Base-by-base conservation (phyloP, 768 basidiomycete species). In the Trametes gibbosa region DNA sequence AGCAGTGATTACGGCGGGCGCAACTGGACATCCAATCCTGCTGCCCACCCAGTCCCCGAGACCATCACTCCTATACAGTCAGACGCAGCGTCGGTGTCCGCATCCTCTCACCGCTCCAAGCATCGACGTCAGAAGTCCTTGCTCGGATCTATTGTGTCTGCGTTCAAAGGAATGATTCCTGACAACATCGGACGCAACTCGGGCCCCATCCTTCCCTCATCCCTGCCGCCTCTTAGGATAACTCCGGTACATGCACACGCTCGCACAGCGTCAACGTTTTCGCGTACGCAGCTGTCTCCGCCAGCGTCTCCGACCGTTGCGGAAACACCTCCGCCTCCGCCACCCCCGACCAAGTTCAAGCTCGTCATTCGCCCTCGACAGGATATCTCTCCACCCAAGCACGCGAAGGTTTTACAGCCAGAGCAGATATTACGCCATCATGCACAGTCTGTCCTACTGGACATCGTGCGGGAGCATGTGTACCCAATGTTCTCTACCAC, bases 61-160 rank as follows among this genome's bases (percentile, higher is more conserved):
- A 27, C 16, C 19, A 23, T 43, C 37, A 16, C 5, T 35, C 16
- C 39, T 12, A 49, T 34, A 14, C 54, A 56, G 23, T 35, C 54
- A 2, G 54, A 59, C 2, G 43, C 61, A 37, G 42, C 66, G 3
- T 59, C 63, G 13, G 35, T 56, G 10, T 50, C 59, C 3, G 9
- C 57, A 14, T 49, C 48, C 32, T 40, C 63, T 7, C 42, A 61
- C 32, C 74, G 40, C 3, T 66, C 74, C 41, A 81, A 80, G 62
- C 86, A 89, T 63, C 89, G 86, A 73, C 87, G 84, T 64, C 84
- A 87, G 64, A 79, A 84, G 43, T 90, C 89, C 16, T 68, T 90
- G 59, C 75, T 89, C 48, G 87, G 85, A 80, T 81, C 85, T 7
- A 74, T 91, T 40, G 82, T 90, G 58, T 80, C 84, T 79, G 86